Conservation (phyloP, 352 stramenopile species). For the Albugo laibachii region DNA sequence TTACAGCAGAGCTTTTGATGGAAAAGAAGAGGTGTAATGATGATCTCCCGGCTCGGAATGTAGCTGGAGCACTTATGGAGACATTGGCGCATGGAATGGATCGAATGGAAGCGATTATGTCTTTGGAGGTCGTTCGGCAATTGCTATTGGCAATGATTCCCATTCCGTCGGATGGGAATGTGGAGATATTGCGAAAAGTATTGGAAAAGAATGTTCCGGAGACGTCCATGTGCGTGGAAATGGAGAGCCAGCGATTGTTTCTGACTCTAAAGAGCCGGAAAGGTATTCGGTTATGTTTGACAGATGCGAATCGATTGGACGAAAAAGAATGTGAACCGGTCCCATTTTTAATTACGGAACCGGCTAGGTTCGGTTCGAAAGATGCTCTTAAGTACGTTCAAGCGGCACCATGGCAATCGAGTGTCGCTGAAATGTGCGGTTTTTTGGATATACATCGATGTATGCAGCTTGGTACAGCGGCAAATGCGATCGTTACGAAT, state of each 20-base stretch:
- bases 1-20: conserved; percentile 21
- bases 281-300: too few relatives aligned
- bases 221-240: too few relatives aligned
- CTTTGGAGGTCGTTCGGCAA: not conserved
- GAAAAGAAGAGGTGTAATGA: conserved; percentile 4
- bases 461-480: conserved; percentile 24
- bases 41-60: not conserved
- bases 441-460: conserved; percentile 51
- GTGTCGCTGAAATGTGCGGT: conserved; percentile 30
- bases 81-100: not conserved
- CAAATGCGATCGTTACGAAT: conserved; percentile 12
- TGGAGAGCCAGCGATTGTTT: too few relatives aligned
- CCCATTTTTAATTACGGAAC: too few relatives aligned
- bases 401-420: too few relatives aligned
- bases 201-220: not conserved
- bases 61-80: conserved; percentile 1
- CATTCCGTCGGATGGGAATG: too few relatives aligned
- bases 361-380: too few relatives aligned
- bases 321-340: too few relatives aligned
- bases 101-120: not conserved
- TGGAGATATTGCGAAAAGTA: not conserved
- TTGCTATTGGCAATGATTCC: too few relatives aligned
- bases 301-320: too few relatives aligned
- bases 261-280: too few relatives aligned
- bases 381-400: too few relatives aligned